Evolutionary conservation across 2,329 filamentous ascomycete genomes (phyloP).

Genomic region (Aureobasidium sp.): DNA sequence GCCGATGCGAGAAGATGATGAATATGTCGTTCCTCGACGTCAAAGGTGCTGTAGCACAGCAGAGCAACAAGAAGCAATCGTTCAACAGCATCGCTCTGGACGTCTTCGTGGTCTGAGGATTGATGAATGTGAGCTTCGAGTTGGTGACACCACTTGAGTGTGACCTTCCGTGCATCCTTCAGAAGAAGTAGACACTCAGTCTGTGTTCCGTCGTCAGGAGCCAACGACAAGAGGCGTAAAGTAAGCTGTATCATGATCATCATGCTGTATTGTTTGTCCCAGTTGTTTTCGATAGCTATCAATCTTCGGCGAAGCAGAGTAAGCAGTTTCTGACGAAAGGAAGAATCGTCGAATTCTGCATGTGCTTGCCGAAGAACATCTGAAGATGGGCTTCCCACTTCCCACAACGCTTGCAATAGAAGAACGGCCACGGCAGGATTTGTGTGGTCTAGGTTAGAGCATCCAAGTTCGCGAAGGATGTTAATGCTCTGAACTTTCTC

Average conservation of each 20-base stretch:
- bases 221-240: constrained; percentile 20
- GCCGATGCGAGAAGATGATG: constrained; percentile 17
- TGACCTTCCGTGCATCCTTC: constrained; percentile 35
- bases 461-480: constrained; percentile 45
- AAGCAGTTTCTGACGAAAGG: constrained; percentile 45
- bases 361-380: constrained; percentile 42
- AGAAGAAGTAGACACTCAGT: constrained; percentile 27
- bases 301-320: constrained; percentile 45
- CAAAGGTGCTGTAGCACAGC: constrained; percentile 47
- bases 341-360: constrained; percentile 40
- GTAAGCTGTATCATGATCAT: constrained; percentile 48
- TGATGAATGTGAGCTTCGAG: constrained; percentile 42
- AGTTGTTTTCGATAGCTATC: constrained; percentile 45
- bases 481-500: constrained; percentile 42
- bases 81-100: constrained; percentile 35
- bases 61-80: constrained; percentile 48
- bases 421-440: constrained; percentile 44
- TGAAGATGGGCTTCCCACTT: constrained; percentile 47
- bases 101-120: constrained; percentile 30
- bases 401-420: constrained; percentile 46
- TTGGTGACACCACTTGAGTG: constrained; percentile 43
- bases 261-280: constrained; percentile 55
- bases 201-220: background rate
- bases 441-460: constrained; percentile 54
- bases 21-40: constrained; percentile 22